Conservation (phyloP, 768 basidiomycete genomes). For the Termitomyces sp. region DNA sequence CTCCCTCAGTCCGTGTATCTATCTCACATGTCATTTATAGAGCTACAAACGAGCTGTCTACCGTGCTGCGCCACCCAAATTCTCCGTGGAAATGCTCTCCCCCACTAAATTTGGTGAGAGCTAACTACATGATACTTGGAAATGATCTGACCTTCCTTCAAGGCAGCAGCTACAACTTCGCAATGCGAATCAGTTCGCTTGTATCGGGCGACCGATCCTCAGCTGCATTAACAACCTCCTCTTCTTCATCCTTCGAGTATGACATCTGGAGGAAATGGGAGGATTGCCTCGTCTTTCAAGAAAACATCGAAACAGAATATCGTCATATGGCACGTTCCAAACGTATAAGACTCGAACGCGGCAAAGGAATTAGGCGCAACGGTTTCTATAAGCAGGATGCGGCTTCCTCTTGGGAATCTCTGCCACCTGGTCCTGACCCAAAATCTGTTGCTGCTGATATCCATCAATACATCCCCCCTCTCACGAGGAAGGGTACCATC, state of each 20-base stretch:
- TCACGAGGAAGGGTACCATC: slow-evolving; percentile 66
- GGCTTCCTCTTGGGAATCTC: slow-evolving; percentile 80
- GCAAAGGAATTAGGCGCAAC: slow-evolving; percentile 73
- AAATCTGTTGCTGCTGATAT: slow-evolving; percentile 65
- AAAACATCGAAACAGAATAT: slow-evolving; percentile 63
- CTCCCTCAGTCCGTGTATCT: background rate
- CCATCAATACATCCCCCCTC: slow-evolving; percentile 57
- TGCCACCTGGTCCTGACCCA: slow-evolving; percentile 80
- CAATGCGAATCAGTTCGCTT: slow-evolving; percentile 53
- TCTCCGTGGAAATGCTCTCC: slow-evolving; percentile 51
- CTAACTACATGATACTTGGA: background rate
- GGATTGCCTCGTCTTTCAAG: slow-evolving; percentile 75
- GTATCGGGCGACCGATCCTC: slow-evolving; percentile 31
- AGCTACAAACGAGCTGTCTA: slow-evolving; percentile 57
- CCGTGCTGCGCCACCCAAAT: slow-evolving; percentile 51
- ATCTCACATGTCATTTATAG: slow-evolving; percentile 24
- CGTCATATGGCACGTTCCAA: slow-evolving; percentile 57
- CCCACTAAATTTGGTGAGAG: slow-evolving; percentile 52
- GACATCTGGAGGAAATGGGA: slow-evolving; percentile 81
- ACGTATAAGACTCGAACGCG: slow-evolving; percentile 57
- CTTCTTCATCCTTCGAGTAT: slow-evolving; percentile 39
- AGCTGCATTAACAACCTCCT: slow-evolving; percentile 28
- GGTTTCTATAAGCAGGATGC: slow-evolving; percentile 63
- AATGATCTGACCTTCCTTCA: slow-evolving; percentile 4
- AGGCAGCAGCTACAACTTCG: slow-evolving; percentile 55